Evolutionary conservation across 1,139 yeast species (phyloP), one percentile per base, ranked within the genome.

Genomic region (Debaryomyces robertsiae): DNA sequence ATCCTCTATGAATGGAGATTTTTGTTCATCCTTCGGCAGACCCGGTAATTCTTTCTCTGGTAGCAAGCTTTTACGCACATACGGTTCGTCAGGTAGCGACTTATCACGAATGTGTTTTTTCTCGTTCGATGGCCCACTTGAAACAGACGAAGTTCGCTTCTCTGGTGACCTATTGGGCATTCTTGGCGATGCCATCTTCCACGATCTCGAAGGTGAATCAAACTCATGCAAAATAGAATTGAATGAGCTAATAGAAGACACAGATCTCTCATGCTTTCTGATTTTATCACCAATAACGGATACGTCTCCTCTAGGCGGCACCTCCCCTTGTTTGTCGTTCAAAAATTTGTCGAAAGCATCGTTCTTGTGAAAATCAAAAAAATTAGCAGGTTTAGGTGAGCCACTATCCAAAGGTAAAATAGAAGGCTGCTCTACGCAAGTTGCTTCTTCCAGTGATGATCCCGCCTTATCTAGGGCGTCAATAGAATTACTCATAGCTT

Each of bases 281-380:
- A 60, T 51, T 32, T 50, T 56, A 36, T 45, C 52, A 4, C 51
- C 54, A 15, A 49, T 50, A 9, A 58, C 43, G 7, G 60, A 42
- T 18, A 46, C 53, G 46, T 69, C 75, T 1, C 72, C 71, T 41
- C 73, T 52, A 1, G 70, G 69, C 2, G 74, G 74, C 1, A 67
- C 70, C 30, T 59, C 66, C 2, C 41, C 46, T 43, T 65, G 65
- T 4, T 49, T 48, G 39, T 65, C 70, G 30, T 59, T 51, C 25
- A 66, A 44, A 23, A 61, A 57, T 11, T 47, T 55, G 13, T 60
- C 52, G 33, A 63, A 57, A 18, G 46, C 43, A 16, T 49, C 49
- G 13, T 49, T 44, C 11, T 48, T 42, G 13, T 44, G 41, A 40
- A 46, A 54, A 27, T 53, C 57, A 36, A 49, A 48, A 35, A 40